These are phyloP conservation scores for Catenaria anguillulae DNA, from an alignment of 371 early-diverging fungal genomes.

Conservation along the genomic window DNA sequence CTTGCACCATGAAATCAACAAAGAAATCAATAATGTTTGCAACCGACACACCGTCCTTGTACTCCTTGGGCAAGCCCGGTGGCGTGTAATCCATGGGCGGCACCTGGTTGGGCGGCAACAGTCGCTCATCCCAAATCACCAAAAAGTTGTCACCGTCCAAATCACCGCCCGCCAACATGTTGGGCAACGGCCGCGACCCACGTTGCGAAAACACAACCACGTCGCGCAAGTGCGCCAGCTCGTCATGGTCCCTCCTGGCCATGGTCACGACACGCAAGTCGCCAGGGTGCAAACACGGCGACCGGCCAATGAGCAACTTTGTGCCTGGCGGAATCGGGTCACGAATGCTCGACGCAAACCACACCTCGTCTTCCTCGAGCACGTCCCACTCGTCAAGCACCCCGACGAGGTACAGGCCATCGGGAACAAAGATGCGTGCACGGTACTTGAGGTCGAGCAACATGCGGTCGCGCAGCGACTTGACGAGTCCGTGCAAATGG, in stretches of 20 bases:
- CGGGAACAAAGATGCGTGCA: conserved; percentile 47
- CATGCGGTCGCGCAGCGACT: conserved; percentile 32
- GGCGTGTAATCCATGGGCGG: conserved; percentile 47
- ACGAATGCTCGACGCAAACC: no score
- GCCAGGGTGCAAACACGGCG: conserved; percentile 72
- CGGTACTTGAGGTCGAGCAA: conserved; percentile 49
- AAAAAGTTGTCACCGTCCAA: conserved; percentile 60
- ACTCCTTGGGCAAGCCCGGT: conserved; percentile 6
- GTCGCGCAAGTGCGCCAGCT: conserved; percentile 41
- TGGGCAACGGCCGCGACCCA: conserved; percentile 55
- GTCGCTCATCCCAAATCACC: conserved; percentile 48
- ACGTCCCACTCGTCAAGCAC: conserved; percentile 50
- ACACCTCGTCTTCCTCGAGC: no score
- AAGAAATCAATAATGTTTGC: no score
- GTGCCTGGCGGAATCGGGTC: conserved; percentile 19
- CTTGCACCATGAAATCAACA: no score
- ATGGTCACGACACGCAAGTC: conserved; percentile 47
- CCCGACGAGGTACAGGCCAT: conserved; percentile 56
- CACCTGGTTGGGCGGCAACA: conserved; percentile 32
- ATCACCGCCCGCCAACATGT: conserved; percentile 69
- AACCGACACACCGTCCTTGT: no score
- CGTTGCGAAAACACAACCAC: conserved; percentile 64
- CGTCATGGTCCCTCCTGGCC: conserved; percentile 39
- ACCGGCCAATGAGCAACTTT: conserved; percentile 40
- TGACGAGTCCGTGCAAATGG: conserved; percentile 35